Evolutionary conservation across 2,329 filamentous ascomycete species (phyloP), one percentile per base, ranked within the genome.

Genomic region (Neobulgaria alba): DNA sequence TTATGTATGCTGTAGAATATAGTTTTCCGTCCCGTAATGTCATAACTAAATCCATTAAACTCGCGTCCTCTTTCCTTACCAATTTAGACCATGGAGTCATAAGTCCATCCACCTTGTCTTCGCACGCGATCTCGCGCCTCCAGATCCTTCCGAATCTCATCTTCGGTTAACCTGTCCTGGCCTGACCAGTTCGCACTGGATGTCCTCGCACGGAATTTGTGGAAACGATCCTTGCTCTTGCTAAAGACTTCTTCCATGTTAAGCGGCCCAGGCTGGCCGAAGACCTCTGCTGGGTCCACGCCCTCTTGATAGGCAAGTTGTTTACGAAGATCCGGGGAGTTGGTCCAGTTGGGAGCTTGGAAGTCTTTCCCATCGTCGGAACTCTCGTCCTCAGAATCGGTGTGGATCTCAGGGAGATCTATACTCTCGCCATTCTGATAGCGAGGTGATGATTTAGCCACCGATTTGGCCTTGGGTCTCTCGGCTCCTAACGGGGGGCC

Each of bases 201-300:
- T 4, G 90, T 95, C 41, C 92, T 76, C 38, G 85, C 81, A 14
- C 93, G 78, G 71, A 95, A 96, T 58, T 87, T 85, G 68, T 85
- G 85, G 61, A 85, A 79, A 49, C 83, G 71, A 41, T 90, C 87
- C 61, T 88, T 88, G 63, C 84, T 89, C 61, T 88, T 86, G 63
- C 75, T 83, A 65, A 98, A 98, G 21, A 95, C 88, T 59, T 96
- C 89, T 57, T 98, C 93, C 82, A 98, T 92, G 57, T 87, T 86
- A 50, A 98, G 71, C 10, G 88, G 85, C 9, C 76, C 81, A 17
- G 94, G 87, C 0, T 86, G 85, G 0, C 92, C 92, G 57, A 98
- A 98, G 39, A 98, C 85, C 29, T 75, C 68, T 56, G 85, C 77
- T 0, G 88, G 86, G 55, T 98, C 88, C 52, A 92, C 73, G 8